phyloP scores from a whole-genome alignment of 306 rosid species.

The Fagus sylvatica region DNA sequence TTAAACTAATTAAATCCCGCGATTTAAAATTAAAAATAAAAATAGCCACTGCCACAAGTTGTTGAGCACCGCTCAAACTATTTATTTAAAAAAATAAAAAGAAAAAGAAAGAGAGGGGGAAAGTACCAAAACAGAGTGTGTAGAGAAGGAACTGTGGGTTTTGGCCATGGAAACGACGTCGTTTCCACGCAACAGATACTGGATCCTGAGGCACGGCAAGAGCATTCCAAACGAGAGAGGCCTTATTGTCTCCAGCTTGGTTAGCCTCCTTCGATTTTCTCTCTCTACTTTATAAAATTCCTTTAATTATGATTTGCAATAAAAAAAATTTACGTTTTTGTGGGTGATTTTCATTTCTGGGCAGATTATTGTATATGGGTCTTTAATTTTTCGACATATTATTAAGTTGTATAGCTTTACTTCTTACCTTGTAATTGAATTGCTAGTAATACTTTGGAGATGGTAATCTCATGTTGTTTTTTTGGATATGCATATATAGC shows the following conservation, averaged over 20 bases:
- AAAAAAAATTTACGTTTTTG: background rate
- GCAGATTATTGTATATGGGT: background rate
- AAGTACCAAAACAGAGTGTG: too few species aligned
- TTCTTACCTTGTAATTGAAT: too few species aligned
- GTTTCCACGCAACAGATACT: constrained; percentile 54
- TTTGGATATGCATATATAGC: background rate
- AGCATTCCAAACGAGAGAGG: constrained; percentile 88
- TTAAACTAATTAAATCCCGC: too few species aligned
- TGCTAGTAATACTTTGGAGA: background rate
- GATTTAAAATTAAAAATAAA: too few species aligned
- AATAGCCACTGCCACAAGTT: too few species aligned
- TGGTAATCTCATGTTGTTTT: background rate
- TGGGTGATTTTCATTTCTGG: background rate
- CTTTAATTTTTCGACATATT: background rate
- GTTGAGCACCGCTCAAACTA: too few species aligned
- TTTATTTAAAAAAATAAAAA: too few species aligned
- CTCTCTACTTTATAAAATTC: background rate
- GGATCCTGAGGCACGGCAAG: constrained; percentile 89
- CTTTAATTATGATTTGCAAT: background rate
- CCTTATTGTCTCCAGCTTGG: constrained; percentile 79
- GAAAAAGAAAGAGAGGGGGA: too few species aligned
- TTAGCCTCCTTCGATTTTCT: constrained; percentile 14
- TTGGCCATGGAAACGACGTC: constrained; percentile 37
- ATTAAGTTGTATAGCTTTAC: background rate
- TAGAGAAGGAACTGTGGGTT: background rate